Conservation (phyloP, 1,139 yeast species). For the Meyerozyma athensensis region DNA sequence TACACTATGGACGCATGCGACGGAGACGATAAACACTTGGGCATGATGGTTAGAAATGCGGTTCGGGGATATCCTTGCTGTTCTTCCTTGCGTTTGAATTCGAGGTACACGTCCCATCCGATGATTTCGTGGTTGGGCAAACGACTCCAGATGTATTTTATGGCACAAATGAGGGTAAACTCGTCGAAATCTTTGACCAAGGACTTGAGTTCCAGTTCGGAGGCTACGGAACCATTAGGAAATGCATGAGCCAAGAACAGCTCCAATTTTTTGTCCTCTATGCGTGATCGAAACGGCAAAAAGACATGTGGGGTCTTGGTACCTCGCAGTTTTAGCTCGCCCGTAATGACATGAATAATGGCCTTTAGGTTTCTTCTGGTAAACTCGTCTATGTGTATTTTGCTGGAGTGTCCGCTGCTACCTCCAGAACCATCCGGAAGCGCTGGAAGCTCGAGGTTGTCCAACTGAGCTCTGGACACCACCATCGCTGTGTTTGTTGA, state of each 20-base stretch:
- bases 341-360: slow-evolving; percentile 62
- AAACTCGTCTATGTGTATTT: slow-evolving; percentile 37
- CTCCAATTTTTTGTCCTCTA: slow-evolving; percentile 53
- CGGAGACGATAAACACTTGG: slow-evolving; percentile 74
- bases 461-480: slow-evolving; percentile 3
- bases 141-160: slow-evolving; percentile 84
- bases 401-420: slow-evolving; percentile 5
- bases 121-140: slow-evolving; percentile 75
- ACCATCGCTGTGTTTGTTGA: slow-evolving; percentile 2
- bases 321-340: slow-evolving; percentile 54
- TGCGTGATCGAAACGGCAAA: slow-evolving; percentile 65
- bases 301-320: slow-evolving; percentile 59
- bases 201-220: slow-evolving; percentile 26
- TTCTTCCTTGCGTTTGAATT: slow-evolving; percentile 62
- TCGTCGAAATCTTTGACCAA: slow-evolving; percentile 50
- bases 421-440: slow-evolving; percentile 11
- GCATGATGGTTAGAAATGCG: slow-evolving; percentile 78
- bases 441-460: slow-evolving; percentile 15
- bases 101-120: slow-evolving; percentile 80
- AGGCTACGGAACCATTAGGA: slow-evolving; percentile 46
- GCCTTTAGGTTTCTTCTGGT: slow-evolving; percentile 60
- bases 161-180: slow-evolving; percentile 63
- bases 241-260: slow-evolving; percentile 48
- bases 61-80: slow-evolving; percentile 62
- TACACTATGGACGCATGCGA: slow-evolving; percentile 88